phyloP scores from a whole-genome alignment of 1,284 basidiomycete genomes.

The Gomphus bonarii region DNA sequence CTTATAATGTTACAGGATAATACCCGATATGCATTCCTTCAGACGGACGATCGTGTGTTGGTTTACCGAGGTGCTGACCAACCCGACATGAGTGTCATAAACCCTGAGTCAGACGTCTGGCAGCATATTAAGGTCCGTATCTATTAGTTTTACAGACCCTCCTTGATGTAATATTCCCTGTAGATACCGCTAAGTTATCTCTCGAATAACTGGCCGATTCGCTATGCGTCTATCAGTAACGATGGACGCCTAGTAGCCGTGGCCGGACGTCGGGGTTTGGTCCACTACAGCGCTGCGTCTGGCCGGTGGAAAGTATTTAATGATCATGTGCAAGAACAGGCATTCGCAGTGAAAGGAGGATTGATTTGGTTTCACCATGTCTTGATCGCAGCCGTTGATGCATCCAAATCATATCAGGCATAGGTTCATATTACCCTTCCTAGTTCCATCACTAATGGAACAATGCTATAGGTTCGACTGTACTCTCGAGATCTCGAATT shows the following conservation, averaged over 20 bases:
- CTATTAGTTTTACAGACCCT: not conserved
- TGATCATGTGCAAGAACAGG: conserved; percentile 80
- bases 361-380: conserved; percentile 97
- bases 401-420: conserved; percentile 73
- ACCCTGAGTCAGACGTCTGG: conserved; percentile 98
- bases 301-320: conserved; percentile 93
- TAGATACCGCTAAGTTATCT: conserved; percentile 87
- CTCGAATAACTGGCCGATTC: conserved; percentile 89
- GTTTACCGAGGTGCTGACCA: conserved; percentile 98
- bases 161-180: conserved; percentile 4
- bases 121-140: conserved; percentile 76
- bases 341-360: conserved; percentile 84
- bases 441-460: not conserved
- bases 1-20: conserved; percentile 57
- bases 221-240: conserved; percentile 83
- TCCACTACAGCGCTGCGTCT: conserved; percentile 89
- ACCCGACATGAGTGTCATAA: conserved; percentile 96
- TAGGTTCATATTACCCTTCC: conserved; percentile 15
- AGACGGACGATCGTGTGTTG: conserved; percentile 89
- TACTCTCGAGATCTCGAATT: conserved; percentile 94
- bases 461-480: conserved; percentile 71
- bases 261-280: conserved; percentile 83
- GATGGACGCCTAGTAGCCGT: conserved; percentile 92
- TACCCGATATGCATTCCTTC: conserved; percentile 88
- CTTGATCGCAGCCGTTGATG: conserved; percentile 83